A percentile compares a stretch with the other conserved stretches of the same genome.
Evolutionary conservation across 164 flowering plant genomes (phyloP).

Genomic region (Umbilicus rupestris): DNA sequence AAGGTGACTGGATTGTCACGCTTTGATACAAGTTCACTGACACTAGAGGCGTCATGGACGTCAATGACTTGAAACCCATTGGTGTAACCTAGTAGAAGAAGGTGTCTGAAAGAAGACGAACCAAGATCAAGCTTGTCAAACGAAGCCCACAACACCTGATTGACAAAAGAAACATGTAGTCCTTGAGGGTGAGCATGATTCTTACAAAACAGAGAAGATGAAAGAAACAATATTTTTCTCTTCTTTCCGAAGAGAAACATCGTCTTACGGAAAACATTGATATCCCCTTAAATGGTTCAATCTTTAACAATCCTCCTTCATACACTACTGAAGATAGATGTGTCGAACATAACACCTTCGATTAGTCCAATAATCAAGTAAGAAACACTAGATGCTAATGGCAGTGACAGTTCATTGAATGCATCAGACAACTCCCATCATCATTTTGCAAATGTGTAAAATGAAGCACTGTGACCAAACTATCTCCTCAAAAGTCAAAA

Average conservation of each 20-base stretch:
- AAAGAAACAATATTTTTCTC: background rate
- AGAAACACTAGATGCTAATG: no score
- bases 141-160: conserved; percentile 76
- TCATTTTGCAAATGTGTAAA: no score
- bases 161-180: background rate
- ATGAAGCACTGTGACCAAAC: no score
- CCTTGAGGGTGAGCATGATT: conserved; percentile 2
- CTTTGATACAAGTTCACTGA: conserved; percentile 73
- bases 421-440: no score
- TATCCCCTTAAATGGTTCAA: background rate
- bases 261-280: background rate
- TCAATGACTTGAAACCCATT: conserved; percentile 79
- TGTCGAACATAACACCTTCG: no score
- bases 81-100: conserved; percentile 67
- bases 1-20: conserved; percentile 87
- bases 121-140: conserved; percentile 62
- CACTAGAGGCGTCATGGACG: conserved; percentile 71
- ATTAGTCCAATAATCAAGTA: background rate
- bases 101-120: conserved; percentile 30
- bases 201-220: no score
- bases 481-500: no score
- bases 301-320: background rate
- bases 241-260: background rate
- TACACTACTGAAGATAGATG: background rate
- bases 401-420: no score